phyloP scores from a whole-genome alignment of 2,329 filamentous ascomycete species.

The Apiospora saccharicola region DNA sequence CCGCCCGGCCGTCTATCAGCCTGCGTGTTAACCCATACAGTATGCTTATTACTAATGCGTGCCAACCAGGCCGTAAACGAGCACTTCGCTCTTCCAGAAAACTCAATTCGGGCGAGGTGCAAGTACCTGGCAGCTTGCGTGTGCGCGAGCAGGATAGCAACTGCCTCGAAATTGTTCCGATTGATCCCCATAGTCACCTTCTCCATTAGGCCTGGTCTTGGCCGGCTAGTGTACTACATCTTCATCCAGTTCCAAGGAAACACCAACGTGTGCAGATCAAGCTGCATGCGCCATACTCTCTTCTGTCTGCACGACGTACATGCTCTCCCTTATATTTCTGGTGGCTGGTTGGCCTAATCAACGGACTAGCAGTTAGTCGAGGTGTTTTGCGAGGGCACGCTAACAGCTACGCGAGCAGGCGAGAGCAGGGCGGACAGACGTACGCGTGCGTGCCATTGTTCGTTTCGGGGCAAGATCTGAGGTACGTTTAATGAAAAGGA shows the following conservation, averaged over 20 bases:
- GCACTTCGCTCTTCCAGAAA: background rate
- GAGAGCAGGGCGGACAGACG: background rate
- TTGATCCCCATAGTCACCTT: slow-evolving; percentile 17
- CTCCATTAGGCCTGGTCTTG: slow-evolving; percentile 5
- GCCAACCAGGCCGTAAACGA: background rate
- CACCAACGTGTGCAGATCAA: slow-evolving; percentile 9
- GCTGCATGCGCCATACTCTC: slow-evolving; percentile 19
- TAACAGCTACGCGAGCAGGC: slow-evolving; percentile 13
- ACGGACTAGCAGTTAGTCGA: slow-evolving; percentile 1
- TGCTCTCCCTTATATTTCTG: slow-evolving; percentile 2
- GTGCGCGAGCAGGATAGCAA: background rate
- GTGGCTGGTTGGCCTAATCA: background rate
- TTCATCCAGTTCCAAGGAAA: slow-evolving; percentile 20
- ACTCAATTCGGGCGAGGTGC: background rate
- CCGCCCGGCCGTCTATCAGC: slow-evolving; percentile 7
- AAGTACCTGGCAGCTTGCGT: background rate
- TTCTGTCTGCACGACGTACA: slow-evolving; percentile 7
- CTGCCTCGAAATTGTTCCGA: slow-evolving; percentile 6
- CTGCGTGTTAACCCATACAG: background rate
- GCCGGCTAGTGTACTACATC: slow-evolving; percentile 14
- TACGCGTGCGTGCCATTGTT: background rate
- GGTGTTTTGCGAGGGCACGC: slow-evolving; percentile 8
- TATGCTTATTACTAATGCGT: background rate
- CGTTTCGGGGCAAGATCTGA: slow-evolving; percentile 10
- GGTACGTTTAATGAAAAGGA: slow-evolving; percentile 14